These are phyloP conservation scores for Shiraia sp. DNA, from an alignment of 2,329 filamentous ascomycete species.

Conservation along the genomic window DNA sequence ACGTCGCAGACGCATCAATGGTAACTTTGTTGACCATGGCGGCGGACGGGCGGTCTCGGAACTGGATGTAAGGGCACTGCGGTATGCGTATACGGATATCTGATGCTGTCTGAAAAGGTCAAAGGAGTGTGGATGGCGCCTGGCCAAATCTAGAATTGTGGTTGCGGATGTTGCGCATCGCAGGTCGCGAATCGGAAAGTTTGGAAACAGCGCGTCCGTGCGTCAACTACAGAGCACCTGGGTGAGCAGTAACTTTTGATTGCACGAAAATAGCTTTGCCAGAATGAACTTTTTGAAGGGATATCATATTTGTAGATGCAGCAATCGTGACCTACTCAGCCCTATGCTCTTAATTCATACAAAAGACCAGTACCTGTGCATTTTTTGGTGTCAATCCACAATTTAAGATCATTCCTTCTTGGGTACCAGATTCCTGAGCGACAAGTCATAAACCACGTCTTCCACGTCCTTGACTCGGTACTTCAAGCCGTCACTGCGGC, in stretches of 20 bases:
- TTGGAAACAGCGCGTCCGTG: slow-evolving; percentile 19
- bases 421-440: slow-evolving; percentile 75
- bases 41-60: not conserved
- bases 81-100: not conserved
- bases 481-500: slow-evolving; percentile 90
- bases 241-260: slow-evolving; percentile 4
- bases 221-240: slow-evolving; percentile 16
- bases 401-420: slow-evolving; percentile 27
- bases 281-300: no score
- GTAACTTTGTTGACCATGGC: slow-evolving; percentile 32
- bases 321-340: not conserved
- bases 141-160: slow-evolving; percentile 12
- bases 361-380: no score
- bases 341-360: no score
- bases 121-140: slow-evolving; percentile 27
- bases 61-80: not conserved
- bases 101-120: not conserved
- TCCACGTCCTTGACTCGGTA: slow-evolving; percentile 98
- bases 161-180: slow-evolving; percentile 10
- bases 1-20: slow-evolving; percentile 23
- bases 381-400: no score
- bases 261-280: no score
- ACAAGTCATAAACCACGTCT: slow-evolving; percentile 96
- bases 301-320: not conserved
- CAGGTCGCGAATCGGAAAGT: slow-evolving; percentile 20